Evolutionary conservation across 768 basidiomycete species (phyloP).

Genomic region (Lactarius sanguifluus): DNA sequence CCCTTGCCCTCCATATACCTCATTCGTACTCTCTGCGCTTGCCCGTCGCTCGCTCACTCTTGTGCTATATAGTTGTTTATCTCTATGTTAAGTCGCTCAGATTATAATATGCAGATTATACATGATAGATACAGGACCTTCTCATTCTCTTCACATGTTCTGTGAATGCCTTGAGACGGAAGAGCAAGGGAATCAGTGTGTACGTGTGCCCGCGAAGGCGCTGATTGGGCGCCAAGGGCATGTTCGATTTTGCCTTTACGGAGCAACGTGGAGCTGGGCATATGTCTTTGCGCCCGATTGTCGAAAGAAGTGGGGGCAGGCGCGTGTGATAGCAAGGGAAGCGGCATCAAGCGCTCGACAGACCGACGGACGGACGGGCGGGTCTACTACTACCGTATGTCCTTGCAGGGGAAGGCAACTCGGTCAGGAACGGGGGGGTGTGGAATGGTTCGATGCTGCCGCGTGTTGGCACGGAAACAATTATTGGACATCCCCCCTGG

Average conservation of each 20-base stretch:
- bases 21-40: slow-evolving; percentile 2
- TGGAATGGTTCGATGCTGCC: not conserved
- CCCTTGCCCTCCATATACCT: slow-evolving; percentile 21
- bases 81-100: slow-evolving; percentile 21
- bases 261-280: not conserved
- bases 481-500: not conserved
- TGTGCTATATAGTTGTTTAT: slow-evolving; percentile 28
- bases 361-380: not conserved
- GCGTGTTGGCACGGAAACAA: slow-evolving; percentile 12
- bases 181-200: not conserved
- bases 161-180: not conserved
- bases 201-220: not conserved
- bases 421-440: slow-evolving; percentile 7
- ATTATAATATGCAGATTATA: slow-evolving; percentile 25
- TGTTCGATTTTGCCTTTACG: slow-evolving; percentile 12
- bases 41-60: slow-evolving; percentile 12
- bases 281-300: slow-evolving; percentile 1
- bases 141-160: not conserved
- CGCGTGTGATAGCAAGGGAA: not conserved
- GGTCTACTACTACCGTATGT: not conserved
- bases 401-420: not conserved
- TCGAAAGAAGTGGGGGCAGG: not conserved
- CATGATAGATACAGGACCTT: slow-evolving; percentile 15
- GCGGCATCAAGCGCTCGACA: not conserved
- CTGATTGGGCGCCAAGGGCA: slow-evolving; percentile 3